Conservation (phyloP, 2,329 filamentous ascomycete species). For the Penicillium digitatum region DNA sequence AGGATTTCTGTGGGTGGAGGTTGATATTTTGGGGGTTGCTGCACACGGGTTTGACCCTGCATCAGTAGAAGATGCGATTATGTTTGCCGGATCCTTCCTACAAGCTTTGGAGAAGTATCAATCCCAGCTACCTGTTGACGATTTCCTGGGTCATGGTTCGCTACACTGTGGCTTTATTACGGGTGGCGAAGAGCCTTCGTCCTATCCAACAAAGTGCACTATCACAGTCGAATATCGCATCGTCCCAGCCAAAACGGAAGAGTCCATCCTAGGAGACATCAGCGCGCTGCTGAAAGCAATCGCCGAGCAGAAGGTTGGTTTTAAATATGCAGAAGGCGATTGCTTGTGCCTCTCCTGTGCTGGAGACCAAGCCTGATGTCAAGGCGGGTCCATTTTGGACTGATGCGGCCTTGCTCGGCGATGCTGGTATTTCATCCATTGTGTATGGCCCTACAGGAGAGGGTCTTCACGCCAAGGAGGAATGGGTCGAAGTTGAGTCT, state of each 20-base stretch:
- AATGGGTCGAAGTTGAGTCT: conserved; percentile 49
- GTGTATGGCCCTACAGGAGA: conserved; percentile 48
- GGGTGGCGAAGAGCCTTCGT: conserved; percentile 52
- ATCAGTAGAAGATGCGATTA: conserved; percentile 51
- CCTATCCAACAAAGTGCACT: conserved; percentile 50
- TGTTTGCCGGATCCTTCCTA: conserved; percentile 48
- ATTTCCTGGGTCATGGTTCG: conserved; percentile 40
- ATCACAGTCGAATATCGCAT: conserved; percentile 51
- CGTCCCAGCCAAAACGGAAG: conserved; percentile 42
- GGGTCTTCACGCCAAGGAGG: conserved; percentile 51
- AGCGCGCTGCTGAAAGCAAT: conserved; percentile 36
- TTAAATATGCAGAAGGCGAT: conserved; percentile 39
- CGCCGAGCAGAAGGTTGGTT: conserved; percentile 32
- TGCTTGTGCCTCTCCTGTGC: conserved; percentile 24
- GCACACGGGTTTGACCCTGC: conserved; percentile 39
- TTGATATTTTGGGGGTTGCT: conserved; percentile 35
- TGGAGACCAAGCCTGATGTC: conserved; percentile 28
- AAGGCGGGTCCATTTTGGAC: conserved; percentile 46
- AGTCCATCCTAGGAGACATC: conserved; percentile 40
- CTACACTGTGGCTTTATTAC: conserved; percentile 49
- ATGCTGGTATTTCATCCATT: conserved; percentile 46
- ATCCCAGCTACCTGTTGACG: conserved; percentile 32
- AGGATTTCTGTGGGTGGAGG: conserved; percentile 45
- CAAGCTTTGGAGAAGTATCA: conserved; percentile 45
- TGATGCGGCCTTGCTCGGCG: conserved; percentile 49